A percentile compares a stretch with the other conserved stretches of the same genome.
These are phyloP conservation scores for Sanghuangporus sanghuang DNA, from an alignment of 1,284 basidiomycete genomes.

Conservation along the genomic window DNA sequence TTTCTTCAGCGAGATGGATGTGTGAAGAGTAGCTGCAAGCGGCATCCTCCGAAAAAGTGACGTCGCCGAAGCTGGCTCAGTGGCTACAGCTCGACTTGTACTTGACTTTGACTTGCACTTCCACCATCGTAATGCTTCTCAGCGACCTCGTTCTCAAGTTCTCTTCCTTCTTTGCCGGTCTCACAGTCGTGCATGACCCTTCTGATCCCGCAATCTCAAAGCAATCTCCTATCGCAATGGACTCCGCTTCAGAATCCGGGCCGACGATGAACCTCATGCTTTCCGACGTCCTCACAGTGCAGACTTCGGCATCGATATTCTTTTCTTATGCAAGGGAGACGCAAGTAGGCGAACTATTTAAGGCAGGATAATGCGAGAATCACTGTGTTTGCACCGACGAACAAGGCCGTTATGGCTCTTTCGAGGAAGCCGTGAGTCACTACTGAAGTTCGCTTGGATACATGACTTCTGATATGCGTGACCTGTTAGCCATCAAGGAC, in stretches of 20 bases:
- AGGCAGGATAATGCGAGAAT: conserved; percentile 30
- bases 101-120: neutral
- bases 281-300: conserved; percentile 69
- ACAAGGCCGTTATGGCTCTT: conserved; percentile 77
- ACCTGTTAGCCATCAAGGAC: conserved; percentile 50
- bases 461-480: too few species aligned
- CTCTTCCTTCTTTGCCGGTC: conserved; percentile 10
- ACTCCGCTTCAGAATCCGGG: conserved; percentile 24
- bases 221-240: conserved; percentile 27
- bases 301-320: conserved; percentile 68
- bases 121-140: neutral
- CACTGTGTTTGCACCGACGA: conserved; percentile 70
- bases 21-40: too few species aligned
- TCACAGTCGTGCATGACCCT: neutral
- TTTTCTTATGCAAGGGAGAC: conserved; percentile 74
- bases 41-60: neutral
- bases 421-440: conserved; percentile 64
- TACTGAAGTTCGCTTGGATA: neutral
- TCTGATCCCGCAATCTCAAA: neutral
- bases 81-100: neutral
- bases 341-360: conserved; percentile 48
- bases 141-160: conserved; percentile 3
- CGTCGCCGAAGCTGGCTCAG: neutral
- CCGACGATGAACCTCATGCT: conserved; percentile 40
- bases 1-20: too few species aligned